These are phyloP conservation scores for Closterium sp. DNA, from an alignment of 139 green algal genomes.

Conservation along the genomic window DNA sequence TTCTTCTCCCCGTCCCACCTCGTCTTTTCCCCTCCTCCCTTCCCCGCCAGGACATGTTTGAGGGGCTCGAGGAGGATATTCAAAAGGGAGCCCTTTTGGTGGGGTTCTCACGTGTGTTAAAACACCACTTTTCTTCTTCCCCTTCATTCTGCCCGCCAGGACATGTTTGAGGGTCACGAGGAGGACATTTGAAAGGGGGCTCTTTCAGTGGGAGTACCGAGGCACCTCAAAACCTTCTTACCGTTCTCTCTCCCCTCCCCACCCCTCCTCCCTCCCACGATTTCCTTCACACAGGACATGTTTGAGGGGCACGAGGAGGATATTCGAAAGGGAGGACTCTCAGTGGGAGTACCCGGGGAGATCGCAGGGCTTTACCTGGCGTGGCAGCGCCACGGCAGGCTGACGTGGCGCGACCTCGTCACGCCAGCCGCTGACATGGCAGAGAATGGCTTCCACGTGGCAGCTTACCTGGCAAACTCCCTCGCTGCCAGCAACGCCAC, in stretches of 20 bases:
- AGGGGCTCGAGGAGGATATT: too few relatives aligned
- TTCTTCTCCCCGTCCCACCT: neutral
- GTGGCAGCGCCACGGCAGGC: conserved; percentile 61
- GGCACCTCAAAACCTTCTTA: conserved; percentile 74
- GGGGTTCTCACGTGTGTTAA: too few relatives aligned
- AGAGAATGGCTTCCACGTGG: conserved; percentile 60
- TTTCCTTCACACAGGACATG: conserved; percentile 32
- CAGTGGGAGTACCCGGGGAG: conserved; percentile 76
- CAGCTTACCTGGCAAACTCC: neutral
- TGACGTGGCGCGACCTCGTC: conserved; percentile 72
- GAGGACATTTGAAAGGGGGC: conserved; percentile 45
- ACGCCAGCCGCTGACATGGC: conserved; percentile 65
- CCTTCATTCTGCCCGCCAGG: too few relatives aligned
- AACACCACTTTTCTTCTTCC: too few relatives aligned
- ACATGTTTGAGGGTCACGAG: conserved; percentile 70
- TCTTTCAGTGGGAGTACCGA: conserved; percentile 67
- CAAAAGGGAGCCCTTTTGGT: too few relatives aligned
- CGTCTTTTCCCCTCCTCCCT: too few relatives aligned
- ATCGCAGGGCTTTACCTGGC: conserved; percentile 67
- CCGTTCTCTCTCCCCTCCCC: too few relatives aligned
- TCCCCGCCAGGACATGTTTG: too few relatives aligned
- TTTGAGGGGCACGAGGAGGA: too few relatives aligned
- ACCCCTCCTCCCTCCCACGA: too few relatives aligned
- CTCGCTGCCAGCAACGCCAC: neutral
- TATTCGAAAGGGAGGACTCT: conserved; percentile 59